phyloP scores from a whole-genome alignment of 805 yeast genomes.

The Teunomyces panamensis region DNA sequence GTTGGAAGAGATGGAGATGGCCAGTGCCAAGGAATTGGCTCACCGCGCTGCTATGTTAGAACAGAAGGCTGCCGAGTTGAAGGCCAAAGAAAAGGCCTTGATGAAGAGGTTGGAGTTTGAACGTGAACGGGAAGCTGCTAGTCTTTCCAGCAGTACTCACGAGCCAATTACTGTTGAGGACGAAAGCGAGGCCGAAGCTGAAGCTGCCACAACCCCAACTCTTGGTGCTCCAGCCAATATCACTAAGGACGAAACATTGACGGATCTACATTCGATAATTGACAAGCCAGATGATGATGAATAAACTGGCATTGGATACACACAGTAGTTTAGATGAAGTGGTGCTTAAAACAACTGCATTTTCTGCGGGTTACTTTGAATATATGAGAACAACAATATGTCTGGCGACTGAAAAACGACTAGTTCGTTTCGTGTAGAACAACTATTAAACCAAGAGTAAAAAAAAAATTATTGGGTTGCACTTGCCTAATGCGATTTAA shows the following conservation, averaged over 20 bases:
- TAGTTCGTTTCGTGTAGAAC: no score
- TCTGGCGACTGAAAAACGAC: no score
- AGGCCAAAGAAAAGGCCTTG: constrained; percentile 58
- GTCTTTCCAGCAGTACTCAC: constrained; percentile 5
- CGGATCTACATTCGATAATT: constrained; percentile 45
- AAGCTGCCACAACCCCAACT: background rate
- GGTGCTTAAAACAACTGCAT: background rate
- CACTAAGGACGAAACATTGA: constrained; percentile 50
- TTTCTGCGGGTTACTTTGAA: background rate
- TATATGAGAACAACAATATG: background rate
- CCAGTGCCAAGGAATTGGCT: constrained; percentile 71
- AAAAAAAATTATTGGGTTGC: no score
- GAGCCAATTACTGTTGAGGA: background rate
- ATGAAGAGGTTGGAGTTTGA: constrained; percentile 38
- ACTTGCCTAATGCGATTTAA: no score
- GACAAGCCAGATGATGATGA: constrained; percentile 11
- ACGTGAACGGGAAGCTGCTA: constrained; percentile 8
- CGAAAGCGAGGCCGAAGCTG: constrained; percentile 2
- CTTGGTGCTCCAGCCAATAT: constrained; percentile 7
- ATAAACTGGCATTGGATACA: background rate
- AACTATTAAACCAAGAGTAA: no score
- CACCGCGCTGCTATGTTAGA: constrained; percentile 74
- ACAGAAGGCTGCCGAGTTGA: constrained; percentile 68
- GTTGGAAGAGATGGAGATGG: constrained; percentile 74
- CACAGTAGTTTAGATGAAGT: no score